Conservation (phyloP, 2,329 filamentous ascomycete species). For the Aspergillus caelatus region DNA sequence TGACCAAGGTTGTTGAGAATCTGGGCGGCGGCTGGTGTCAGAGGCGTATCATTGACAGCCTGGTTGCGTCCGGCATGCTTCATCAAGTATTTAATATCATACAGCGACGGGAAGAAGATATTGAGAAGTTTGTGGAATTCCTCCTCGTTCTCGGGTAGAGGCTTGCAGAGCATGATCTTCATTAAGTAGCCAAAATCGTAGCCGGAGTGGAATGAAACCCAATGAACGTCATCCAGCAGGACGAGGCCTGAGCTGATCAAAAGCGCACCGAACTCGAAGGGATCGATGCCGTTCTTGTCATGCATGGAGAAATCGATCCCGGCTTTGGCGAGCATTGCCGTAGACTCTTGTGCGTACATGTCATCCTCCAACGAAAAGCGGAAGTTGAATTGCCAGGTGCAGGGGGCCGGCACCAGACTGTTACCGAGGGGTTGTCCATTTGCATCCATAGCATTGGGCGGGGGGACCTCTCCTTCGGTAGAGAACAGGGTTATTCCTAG, state of each 20-base stretch:
- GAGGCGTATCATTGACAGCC: conserved; percentile 64
- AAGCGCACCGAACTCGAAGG: conserved; percentile 82
- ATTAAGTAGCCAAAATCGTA: conserved; percentile 98
- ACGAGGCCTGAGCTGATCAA: conserved; percentile 91
- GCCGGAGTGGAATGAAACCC: conserved; percentile 96
- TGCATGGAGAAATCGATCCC: conserved; percentile 90
- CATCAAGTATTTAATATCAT: conserved; percentile 97
- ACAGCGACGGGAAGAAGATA: conserved; percentile 89
- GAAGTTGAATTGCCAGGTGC: conserved; percentile 99
- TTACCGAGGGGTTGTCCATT: conserved; percentile 54
- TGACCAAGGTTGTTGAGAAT: conserved; percentile 83
- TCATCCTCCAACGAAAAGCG: conserved; percentile 91
- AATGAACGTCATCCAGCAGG: conserved; percentile 83
- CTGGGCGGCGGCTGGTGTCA: conserved; percentile 67
- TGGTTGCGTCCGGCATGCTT: conserved; percentile 79
- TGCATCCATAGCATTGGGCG: conserved; percentile 63
- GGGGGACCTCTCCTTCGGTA: conserved; percentile 82
- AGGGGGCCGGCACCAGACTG: conserved; percentile 67
- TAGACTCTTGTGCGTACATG: conserved; percentile 97
- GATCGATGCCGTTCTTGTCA: conserved; percentile 87
- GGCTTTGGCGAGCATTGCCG: conserved; percentile 83
- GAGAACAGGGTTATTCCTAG: conserved; percentile 94
- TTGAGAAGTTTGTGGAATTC: conserved; percentile 88
- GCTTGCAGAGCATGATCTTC: conserved; percentile 83
- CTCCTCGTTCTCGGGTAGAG: conserved; percentile 83